Evolutionary conservation across 1,284 basidiomycete genomes (phyloP).

Genomic region (Albatrellus sp.): DNA sequence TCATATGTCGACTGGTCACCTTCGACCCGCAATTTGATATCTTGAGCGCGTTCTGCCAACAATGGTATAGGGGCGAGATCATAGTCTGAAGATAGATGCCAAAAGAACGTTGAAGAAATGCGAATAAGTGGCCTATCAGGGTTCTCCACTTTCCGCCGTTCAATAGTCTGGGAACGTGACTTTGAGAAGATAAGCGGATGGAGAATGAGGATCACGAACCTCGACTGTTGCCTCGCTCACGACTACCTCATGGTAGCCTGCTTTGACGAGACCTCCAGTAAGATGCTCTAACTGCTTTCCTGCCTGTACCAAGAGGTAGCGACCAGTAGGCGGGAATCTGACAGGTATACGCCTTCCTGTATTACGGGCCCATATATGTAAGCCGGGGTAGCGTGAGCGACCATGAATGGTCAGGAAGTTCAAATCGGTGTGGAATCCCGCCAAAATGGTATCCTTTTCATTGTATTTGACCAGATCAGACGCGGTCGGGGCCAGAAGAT

Average conservation of each 20-base stretch:
- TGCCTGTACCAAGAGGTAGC: slow-evolving; percentile 73
- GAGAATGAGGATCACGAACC: slow-evolving; percentile 25
- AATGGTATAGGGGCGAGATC: slow-evolving; percentile 52
- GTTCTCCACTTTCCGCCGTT: slow-evolving; percentile 39
- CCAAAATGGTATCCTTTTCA: slow-evolving; percentile 67
- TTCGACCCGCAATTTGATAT: slow-evolving; percentile 18
- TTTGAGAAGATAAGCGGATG: slow-evolving; percentile 6
- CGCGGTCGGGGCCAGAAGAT: slow-evolving; percentile 83
- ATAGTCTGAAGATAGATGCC: slow-evolving; percentile 81
- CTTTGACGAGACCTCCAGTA: slow-evolving; percentile 77
- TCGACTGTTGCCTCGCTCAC: slow-evolving; percentile 70
- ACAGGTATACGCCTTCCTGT: slow-evolving; percentile 80
- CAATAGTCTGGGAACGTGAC: slow-evolving; percentile 43
- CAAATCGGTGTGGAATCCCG: slow-evolving; percentile 83
- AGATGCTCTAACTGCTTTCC: slow-evolving; percentile 89
- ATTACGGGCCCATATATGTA: slow-evolving; percentile 88
- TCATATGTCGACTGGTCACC: slow-evolving; percentile 37
- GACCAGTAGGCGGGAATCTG: slow-evolving; percentile 61
- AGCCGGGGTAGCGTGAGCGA: slow-evolving; percentile 72
- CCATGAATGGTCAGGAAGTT: slow-evolving; percentile 86
- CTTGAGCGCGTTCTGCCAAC: slow-evolving; percentile 33
- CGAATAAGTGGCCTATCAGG: slow-evolving; percentile 77
- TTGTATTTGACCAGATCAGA: slow-evolving; percentile 77
- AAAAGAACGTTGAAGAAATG: slow-evolving; percentile 92
- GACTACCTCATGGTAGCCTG: slow-evolving; percentile 88